Evolutionary conservation across 345 rosid genomes (phyloP), one percentile per base, ranked within the genome.

Genomic region (Cardamine resedifolia): DNA sequence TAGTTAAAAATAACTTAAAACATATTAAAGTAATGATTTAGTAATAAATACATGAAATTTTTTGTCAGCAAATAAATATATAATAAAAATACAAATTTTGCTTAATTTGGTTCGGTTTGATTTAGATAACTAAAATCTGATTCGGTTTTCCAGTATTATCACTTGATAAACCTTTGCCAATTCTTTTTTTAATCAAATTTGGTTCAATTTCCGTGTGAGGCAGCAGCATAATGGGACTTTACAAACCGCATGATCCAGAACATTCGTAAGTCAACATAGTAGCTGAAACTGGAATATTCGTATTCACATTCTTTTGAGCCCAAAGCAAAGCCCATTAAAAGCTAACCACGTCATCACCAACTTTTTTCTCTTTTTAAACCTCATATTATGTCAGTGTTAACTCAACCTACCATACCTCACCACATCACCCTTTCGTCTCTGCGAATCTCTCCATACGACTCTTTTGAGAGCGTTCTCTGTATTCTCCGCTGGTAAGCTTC

Each of bases 401-500:
- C 38, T 6, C 26, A 66, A 20, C 72, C 72, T 38, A 66, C 44
- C 61, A 58, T 58, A 58, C 52, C 27, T 20, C 66, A 49, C 72
- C 78, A 74, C 72, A 57, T 73, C 72, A 73, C 52, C 48, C 28
- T 45, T 64, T 26, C 66, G 41, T 57, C 66, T 73, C 48, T 38
- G 34, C 60, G 61, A 58, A 66, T 74, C 55, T 74, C 55, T 58
- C 72, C 72, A 47, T 48, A 55, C 66, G 41, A 24, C 55, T 68
- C n/a, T 63, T 31, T 31, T 58, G 67, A 34, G 20, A 59, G 48
- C 14, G 34, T 45, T 14, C 78, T 66, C 78, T 74, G 53, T 58
- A 44, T 7, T 74, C 72, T 74, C 78, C 72, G 72, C 67, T 58
- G 68, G 78, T 74, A 74, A 74, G 62, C 36, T 39, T 49, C 45